phyloP scores from a whole-genome alignment of 495 filamentous ascomycete genomes.

The Penicillium arizonense region DNA sequence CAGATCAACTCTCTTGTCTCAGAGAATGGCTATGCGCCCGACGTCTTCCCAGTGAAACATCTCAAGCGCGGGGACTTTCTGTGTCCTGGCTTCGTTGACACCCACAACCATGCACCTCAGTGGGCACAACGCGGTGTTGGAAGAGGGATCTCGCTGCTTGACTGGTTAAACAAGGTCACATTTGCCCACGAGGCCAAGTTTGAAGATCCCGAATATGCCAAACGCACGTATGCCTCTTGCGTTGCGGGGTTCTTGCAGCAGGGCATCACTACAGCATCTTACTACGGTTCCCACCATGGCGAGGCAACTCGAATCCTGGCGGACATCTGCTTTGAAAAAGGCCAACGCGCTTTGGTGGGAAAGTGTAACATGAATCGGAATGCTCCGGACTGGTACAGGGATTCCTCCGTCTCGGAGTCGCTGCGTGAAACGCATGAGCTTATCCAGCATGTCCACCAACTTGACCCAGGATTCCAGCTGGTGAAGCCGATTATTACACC shows the following conservation, averaged over 20 bases:
- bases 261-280: slow-evolving; percentile 64
- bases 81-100: slow-evolving; percentile 62
- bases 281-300: slow-evolving; percentile 61
- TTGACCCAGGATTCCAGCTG: slow-evolving; percentile 28
- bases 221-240: slow-evolving; percentile 48
- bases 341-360: slow-evolving; percentile 64
- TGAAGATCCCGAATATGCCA: slow-evolving; percentile 50
- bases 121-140: slow-evolving; percentile 60
- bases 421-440: slow-evolving; percentile 52
- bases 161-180: slow-evolving; percentile 60
- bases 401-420: slow-evolving; percentile 46
- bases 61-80: slow-evolving; percentile 53
- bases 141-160: slow-evolving; percentile 54
- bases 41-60: slow-evolving; percentile 32
- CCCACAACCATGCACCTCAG: slow-evolving; percentile 66
- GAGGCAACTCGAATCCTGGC: slow-evolving; percentile 59
- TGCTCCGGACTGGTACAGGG: slow-evolving; percentile 58
- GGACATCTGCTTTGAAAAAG: slow-evolving; percentile 51
- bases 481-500: slow-evolving; percentile 62
- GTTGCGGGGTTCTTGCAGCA: slow-evolving; percentile 58
- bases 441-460: slow-evolving; percentile 40
- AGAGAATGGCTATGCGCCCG: slow-evolving; percentile 29
- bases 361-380: slow-evolving; percentile 67
- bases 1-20: slow-evolving; percentile 22
- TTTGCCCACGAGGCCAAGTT: slow-evolving; percentile 64